Evolutionary conservation across 192 early-diverging fungal genomes (phyloP).

Genomic region (Coemansia aciculifera): DNA sequence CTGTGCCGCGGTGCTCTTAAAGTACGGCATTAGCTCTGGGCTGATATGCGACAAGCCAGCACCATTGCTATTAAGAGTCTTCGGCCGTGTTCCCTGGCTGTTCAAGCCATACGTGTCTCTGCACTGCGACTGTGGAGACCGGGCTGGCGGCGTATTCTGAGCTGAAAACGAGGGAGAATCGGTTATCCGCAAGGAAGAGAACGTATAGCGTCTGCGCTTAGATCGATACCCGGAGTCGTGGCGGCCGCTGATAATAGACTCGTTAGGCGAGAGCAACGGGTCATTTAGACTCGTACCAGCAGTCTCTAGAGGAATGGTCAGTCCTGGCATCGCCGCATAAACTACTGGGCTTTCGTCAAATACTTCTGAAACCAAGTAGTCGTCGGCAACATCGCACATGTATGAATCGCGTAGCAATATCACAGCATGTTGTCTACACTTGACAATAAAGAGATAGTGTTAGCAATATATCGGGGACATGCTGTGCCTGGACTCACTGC

Average conservation of each 20-base stretch:
- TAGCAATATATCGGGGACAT: neutral
- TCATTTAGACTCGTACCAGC: neutral
- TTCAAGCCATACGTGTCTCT: neutral
- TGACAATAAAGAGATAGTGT: neutral
- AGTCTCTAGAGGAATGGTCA: neutral
- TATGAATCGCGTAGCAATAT: conserved; percentile 39
- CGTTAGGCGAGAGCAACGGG: neutral
- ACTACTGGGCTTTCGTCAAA: conserved; percentile 51
- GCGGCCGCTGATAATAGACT: conserved; percentile 1
- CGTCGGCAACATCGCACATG: conserved; percentile 48
- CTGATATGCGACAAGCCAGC: neutral
- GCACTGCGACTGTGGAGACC: neutral
- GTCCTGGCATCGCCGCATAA: conserved; percentile 41
- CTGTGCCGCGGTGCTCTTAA: neutral
- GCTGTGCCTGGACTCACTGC: neutral
- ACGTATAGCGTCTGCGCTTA: conserved; percentile 46
- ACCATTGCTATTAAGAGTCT: neutral
- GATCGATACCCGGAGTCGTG: neutral
- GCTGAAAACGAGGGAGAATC: neutral
- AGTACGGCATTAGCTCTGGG: neutral
- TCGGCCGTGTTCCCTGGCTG: neutral
- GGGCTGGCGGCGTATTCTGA: neutral
- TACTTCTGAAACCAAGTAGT: conserved; percentile 44
- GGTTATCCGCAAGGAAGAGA: conserved; percentile 8
- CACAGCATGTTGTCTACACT: conserved; percentile 29